Percentiles rank a stretch among this genome's conserved stretches.
Evolutionary conservation across 2,329 filamentous ascomycete species (phyloP).

Genomic region (Nakataea oryzae): DNA sequence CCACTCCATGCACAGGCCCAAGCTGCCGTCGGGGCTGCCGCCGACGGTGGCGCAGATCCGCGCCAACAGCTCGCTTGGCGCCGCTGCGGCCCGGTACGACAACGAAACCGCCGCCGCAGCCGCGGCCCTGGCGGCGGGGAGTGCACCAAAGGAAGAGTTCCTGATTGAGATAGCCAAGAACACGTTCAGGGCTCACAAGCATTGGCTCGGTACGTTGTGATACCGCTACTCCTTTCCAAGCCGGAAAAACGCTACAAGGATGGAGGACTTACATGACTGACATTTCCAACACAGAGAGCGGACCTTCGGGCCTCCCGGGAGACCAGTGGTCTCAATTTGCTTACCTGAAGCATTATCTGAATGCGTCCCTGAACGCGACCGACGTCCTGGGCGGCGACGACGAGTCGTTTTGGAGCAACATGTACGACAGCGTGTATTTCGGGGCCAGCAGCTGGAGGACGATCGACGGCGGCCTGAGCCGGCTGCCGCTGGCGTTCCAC

Average conservation of each 20-base stretch:
- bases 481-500: constrained; percentile 22
- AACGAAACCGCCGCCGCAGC: not conserved
- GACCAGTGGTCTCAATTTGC: constrained; percentile 57
- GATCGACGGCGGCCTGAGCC: constrained; percentile 22
- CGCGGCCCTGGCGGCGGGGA: not conserved
- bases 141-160: constrained; percentile 9
- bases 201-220: constrained; percentile 18
- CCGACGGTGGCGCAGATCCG: constrained; percentile 38
- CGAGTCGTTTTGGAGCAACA: constrained; percentile 32
- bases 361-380: constrained; percentile 40
- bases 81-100: not conserved
- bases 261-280: not conserved
- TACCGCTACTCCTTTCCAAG: not conserved
- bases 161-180: constrained; percentile 26
- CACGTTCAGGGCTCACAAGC: constrained; percentile 31
- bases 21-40: constrained; percentile 30
- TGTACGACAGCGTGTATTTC: constrained; percentile 16
- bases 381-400: constrained; percentile 34
- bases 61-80: constrained; percentile 29
- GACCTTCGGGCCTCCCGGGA: constrained; percentile 33
- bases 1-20: constrained; percentile 8
- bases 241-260: too few species aligned
- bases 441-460: constrained; percentile 15
- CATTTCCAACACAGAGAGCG: constrained; percentile 12
- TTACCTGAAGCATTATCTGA: constrained; percentile 51